phyloP scores from a whole-genome alignment of 805 yeast species.

The Hanseniaspora osmophila region DNA sequence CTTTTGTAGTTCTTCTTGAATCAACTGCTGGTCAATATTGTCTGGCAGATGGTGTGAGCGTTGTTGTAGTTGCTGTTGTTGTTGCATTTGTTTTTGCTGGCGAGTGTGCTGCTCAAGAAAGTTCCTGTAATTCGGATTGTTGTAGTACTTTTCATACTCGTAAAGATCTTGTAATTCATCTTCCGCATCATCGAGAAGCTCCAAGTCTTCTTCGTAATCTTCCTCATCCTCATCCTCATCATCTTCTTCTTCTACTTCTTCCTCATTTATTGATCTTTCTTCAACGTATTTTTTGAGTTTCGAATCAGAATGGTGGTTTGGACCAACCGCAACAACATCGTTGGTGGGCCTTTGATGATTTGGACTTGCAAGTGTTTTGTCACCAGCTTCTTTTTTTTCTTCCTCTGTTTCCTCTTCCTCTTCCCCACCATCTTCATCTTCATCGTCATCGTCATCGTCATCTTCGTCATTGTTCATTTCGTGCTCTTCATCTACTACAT shows the following conservation, averaged over 20 bases:
- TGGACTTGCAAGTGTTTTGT: neutral
- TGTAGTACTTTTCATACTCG: neutral
- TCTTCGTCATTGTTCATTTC: conserved; percentile 14
- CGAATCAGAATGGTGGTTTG: neutral
- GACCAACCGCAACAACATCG: neutral
- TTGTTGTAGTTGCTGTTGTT: neutral
- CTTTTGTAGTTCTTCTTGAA: neutral
- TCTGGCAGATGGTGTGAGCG: neutral
- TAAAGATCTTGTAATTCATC: conserved; percentile 3
- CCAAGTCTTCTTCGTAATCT: conserved; percentile 6
- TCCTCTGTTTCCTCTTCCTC: conserved; percentile 29
- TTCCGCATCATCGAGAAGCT: conserved; percentile 5
- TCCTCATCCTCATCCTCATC: conserved; percentile 6
- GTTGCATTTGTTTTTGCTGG: neutral
- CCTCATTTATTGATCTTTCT: neutral
- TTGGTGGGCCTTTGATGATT: neutral
- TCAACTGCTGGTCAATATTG: neutral
- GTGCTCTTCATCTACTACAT: conserved; percentile 3
- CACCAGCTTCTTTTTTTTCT: conserved; percentile 1
- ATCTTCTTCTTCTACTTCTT: conserved; percentile 4
- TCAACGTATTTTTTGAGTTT: neutral
- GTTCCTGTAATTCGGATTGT: neutral
- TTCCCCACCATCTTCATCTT: conserved; percentile 20
- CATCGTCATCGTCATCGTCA: conserved; percentile 12
- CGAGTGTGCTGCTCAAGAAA: neutral